A percentile compares a stretch with the other conserved stretches of the same genome.
Conservation (phyloP, 208 protist species). For the Wallacemonas collosoma region DNA sequence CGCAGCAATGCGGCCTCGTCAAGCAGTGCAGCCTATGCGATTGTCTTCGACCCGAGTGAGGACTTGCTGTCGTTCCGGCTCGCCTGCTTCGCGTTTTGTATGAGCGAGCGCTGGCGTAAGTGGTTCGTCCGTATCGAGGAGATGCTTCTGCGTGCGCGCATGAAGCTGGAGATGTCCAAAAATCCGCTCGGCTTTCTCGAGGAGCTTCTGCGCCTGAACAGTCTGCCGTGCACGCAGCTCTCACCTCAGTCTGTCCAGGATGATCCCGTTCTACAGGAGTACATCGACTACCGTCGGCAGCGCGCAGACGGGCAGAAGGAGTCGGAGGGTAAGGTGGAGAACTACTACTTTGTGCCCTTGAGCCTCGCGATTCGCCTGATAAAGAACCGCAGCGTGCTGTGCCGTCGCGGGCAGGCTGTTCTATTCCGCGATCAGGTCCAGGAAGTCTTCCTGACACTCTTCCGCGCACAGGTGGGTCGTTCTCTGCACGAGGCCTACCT, state of each 20-base stretch:
- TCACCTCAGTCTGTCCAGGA: constrained; percentile 45
- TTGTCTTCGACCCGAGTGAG: constrained; percentile 80
- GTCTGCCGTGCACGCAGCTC: constrained; percentile 70
- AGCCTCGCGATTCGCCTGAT: constrained; percentile 80
- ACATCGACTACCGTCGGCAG: constrained; percentile 55
- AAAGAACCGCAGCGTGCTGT: constrained; percentile 69
- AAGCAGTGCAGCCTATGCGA: constrained; percentile 14
- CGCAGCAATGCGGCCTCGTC: constrained; percentile 25
- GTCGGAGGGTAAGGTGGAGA: constrained; percentile 45
- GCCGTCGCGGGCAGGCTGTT: constrained; percentile 67
- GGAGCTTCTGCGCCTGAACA: constrained; percentile 71
- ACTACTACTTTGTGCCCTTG: constrained; percentile 79
- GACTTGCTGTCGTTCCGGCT: constrained; percentile 82
- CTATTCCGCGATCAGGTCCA: constrained; percentile 79
- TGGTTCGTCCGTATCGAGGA: constrained; percentile 86
- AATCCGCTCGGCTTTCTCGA: constrained; percentile 65
- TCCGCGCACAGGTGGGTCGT: constrained; percentile 58
- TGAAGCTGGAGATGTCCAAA: constrained; percentile 74
- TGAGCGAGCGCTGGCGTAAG: constrained; percentile 89
- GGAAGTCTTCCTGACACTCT: constrained; percentile 86
- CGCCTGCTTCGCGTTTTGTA: constrained; percentile 89
- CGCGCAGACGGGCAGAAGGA: constrained; percentile 30
- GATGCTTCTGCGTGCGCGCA: constrained; percentile 74
- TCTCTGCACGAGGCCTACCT: constrained; percentile 83
- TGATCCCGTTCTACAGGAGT: constrained; percentile 51